A percentile compares a stretch with the other conserved stretches of the same genome.
Evolutionary conservation across 83 land plant genomes (phyloP).

Genomic region (Picea mariana): DNA sequence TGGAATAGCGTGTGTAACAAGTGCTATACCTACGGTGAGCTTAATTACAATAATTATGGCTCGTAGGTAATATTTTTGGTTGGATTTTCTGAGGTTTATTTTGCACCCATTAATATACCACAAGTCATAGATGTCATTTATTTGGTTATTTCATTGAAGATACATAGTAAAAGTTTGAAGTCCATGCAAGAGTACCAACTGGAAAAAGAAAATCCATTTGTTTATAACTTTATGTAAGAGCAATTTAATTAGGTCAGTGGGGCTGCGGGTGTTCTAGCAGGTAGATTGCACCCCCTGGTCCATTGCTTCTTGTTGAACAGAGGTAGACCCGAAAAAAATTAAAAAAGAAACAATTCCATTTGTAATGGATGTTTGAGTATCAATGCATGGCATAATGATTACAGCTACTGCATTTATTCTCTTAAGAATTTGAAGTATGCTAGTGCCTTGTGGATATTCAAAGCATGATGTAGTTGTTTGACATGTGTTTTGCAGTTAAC

Average conservation of each 20-base stretch:
- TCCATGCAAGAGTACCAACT: not conserved
- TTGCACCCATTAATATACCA: not conserved
- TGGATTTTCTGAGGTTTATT: not conserved
- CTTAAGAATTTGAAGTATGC: not conserved
- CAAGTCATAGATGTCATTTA: not conserved
- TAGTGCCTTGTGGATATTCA: not conserved
- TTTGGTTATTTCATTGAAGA: not conserved
- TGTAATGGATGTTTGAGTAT: not conserved
- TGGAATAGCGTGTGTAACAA: conserved; percentile 27
- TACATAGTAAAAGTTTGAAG: not conserved
- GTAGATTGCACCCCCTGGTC: not conserved
- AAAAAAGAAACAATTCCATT: not conserved
- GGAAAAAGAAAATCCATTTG: not conserved
- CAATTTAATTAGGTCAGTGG: not conserved
- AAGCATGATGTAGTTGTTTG: not conserved
- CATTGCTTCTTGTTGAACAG: not conserved
- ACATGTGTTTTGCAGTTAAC: conserved; percentile 41
- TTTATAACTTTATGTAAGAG: too few relatives aligned
- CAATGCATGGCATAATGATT: not conserved
- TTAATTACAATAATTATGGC: not conserved
- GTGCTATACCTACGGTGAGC: conserved; percentile 40
- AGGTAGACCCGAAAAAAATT: not conserved
- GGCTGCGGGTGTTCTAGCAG: not conserved
- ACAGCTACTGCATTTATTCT: not conserved
- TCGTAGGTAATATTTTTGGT: not conserved